Conservation (phyloP, 306 rosid species). For the Dalbergia oliveri region DNA sequence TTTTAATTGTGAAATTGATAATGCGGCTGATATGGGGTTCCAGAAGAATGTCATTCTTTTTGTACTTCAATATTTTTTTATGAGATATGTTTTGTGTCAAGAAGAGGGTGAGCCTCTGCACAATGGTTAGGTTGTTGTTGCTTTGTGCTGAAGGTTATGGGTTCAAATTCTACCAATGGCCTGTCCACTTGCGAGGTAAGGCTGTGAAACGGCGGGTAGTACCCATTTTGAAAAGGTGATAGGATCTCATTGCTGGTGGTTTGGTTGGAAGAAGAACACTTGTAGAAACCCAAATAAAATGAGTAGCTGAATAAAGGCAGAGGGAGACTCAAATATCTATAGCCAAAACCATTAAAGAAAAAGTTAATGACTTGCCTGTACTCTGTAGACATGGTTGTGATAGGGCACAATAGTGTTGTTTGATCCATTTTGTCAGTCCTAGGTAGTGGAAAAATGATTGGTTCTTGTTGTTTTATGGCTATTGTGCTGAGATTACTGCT, state of each 20-base stretch:
- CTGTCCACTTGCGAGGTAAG: too few relatives aligned
- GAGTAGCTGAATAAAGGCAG: not conserved
- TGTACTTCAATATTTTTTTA: not conserved
- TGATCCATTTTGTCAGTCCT: not conserved
- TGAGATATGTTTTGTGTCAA: not conserved
- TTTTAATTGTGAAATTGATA: conserved; percentile 16
- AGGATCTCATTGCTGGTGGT: too few relatives aligned
- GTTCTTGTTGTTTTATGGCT: conserved; percentile 4
- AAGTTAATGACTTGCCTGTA: not conserved
- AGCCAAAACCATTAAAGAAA: not conserved
- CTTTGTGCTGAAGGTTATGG: too few relatives aligned
- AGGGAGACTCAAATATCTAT: not conserved
- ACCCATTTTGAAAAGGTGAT: not conserved
- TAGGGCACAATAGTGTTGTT: not conserved
- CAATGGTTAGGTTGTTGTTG: too few relatives aligned
- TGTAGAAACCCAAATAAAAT: not conserved
- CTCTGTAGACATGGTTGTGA: not conserved
- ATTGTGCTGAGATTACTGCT: conserved; percentile 6
- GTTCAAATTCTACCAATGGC: too few relatives aligned
- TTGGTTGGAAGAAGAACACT: not conserved
- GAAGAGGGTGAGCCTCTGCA: too few relatives aligned
- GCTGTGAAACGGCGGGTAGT: not conserved
- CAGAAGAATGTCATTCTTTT: conserved; percentile 8
- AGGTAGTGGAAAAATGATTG: not conserved
- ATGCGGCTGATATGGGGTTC: conserved; percentile 32